These are phyloP conservation scores for Pseudonitzschia multiseries DNA, from an alignment of 108 stramenopile species.

Conservation along the genomic window DNA sequence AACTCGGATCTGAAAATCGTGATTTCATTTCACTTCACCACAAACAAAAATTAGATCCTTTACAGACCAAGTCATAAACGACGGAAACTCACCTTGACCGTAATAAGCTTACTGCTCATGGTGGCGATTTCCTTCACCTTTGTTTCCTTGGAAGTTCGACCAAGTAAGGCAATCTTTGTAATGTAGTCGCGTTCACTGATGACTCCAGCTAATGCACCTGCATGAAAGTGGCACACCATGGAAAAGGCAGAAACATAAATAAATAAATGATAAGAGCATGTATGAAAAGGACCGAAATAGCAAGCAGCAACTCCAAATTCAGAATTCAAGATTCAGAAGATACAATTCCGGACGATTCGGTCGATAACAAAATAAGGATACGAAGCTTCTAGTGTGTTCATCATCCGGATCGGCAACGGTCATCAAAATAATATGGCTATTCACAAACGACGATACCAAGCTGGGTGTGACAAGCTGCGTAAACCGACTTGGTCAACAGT, in stretches of 20 bases:
- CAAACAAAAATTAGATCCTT: too few species aligned
- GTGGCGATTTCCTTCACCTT: slow-evolving; percentile 88
- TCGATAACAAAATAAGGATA: not conserved
- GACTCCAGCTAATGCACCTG: slow-evolving; percentile 74
- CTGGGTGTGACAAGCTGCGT: too few species aligned
- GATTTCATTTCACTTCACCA: too few species aligned
- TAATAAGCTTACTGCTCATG: slow-evolving; percentile 77
- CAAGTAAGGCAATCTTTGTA: slow-evolving; percentile 84
- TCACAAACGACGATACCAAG: too few species aligned
- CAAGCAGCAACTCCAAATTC: too few species aligned
- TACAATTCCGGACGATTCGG: not conserved
- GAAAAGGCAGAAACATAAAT: not conserved
- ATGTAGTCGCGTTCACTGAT: slow-evolving; percentile 92
- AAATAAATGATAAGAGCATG: slow-evolving; percentile 14
- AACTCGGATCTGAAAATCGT: too few species aligned
- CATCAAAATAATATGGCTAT: too few species aligned
- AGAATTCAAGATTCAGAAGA: too few species aligned
- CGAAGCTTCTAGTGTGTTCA: too few species aligned
- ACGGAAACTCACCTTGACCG: slow-evolving; percentile 47
- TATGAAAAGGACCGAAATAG: not conserved
- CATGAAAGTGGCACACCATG: not conserved
- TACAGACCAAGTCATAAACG: too few species aligned
- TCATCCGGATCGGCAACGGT: too few species aligned
- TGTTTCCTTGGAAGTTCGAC: slow-evolving; percentile 70
- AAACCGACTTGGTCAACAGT: too few species aligned